Percentiles rank a stretch among this genome's conserved stretches.
Conservation (phyloP, 139 green algal species). For the Gonium pectorale region DNA sequence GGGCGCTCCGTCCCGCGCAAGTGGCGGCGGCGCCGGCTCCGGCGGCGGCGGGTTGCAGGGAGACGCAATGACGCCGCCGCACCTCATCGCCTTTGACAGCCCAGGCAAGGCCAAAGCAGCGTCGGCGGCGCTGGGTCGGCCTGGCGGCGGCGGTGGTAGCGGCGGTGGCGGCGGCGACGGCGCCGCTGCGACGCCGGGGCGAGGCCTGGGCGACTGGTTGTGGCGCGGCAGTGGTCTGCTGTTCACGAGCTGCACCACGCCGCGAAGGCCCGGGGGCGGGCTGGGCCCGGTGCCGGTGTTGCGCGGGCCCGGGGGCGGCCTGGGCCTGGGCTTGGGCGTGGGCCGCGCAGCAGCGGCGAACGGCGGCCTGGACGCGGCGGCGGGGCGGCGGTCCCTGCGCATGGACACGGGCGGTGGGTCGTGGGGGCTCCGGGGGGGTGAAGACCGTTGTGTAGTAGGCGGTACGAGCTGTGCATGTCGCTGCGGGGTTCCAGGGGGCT, state of each 20-base stretch:
- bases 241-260: slow-evolving; percentile 26
- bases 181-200: not conserved
- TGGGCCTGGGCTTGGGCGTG: not conserved
- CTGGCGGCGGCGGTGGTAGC: not conserved
- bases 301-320: not conserved
- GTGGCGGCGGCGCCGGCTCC: not conserved
- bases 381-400: not conserved
- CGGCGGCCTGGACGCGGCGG: not conserved
- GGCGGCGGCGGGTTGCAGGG: too few relatives aligned
- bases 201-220: slow-evolving; percentile 23
- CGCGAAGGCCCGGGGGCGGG: not conserved
- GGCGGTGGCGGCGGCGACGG: not conserved
- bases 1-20: not conserved
- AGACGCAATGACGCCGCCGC: slow-evolving; percentile 16
- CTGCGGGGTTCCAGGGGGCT: too few relatives aligned
- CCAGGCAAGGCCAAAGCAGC: slow-evolving; percentile 13
- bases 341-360: not conserved
- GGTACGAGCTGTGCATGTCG: too few relatives aligned
- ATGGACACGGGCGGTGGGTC: slow-evolving; percentile 25
- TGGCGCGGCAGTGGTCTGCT: slow-evolving; percentile 29
- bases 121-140: not conserved
- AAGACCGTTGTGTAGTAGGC: too few relatives aligned
- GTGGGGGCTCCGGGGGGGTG: too few relatives aligned
- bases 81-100: not conserved
- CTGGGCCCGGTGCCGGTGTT: not conserved